Base-by-base conservation (phyloP, 257 asterid species). In the Capsicum chinense region DNA sequence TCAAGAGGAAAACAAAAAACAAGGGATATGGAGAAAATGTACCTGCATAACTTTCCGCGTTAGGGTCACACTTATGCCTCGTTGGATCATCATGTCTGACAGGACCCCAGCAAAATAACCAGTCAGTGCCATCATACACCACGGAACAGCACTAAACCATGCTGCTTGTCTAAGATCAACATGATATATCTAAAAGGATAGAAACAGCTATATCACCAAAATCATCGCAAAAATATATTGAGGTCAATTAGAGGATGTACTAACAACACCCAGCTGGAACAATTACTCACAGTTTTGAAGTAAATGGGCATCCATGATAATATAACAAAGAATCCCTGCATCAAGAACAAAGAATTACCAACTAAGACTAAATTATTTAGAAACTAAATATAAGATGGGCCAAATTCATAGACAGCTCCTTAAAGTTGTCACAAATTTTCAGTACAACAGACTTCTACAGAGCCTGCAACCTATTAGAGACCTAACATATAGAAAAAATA, bases 251-350 rank as follows among this genome's bases (percentile, higher is more conserved):
- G 63, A 78, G 13, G 58, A 64, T 16, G 83, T 56, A 69, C 0
- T 16, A 69, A 39, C 7, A 7, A 69, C 56, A 69, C 39, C 70
- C 59, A 47, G 50, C 35, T 84, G 26, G 17, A 9, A 54, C 50
- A 47, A 15, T 48, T 63, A 59, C 90, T 82, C 88, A 96, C 99
- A 89, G 90, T 92, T 86, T 91, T 95, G 91, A 96, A 96, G 91
- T 96, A 96, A 81, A 96, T 95, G 80, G 99, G 98, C 98, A 94
- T 96, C 99, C 99, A 96, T 44, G 99, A 93, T 82, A 96, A 97
- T 87, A 96, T 90, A 68, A 96, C 97, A 85, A 96, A 94, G 87
- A 96, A 94, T 5, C 99, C 99, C 98, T 96, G 92, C 92, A 91
- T 54, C 80, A 82, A 83, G 69, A 83, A 83, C 83, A 69, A 74